These are phyloP conservation scores for Candida qinlingensis DNA, from an alignment of 805 yeast species.

Conservation along the genomic window DNA sequence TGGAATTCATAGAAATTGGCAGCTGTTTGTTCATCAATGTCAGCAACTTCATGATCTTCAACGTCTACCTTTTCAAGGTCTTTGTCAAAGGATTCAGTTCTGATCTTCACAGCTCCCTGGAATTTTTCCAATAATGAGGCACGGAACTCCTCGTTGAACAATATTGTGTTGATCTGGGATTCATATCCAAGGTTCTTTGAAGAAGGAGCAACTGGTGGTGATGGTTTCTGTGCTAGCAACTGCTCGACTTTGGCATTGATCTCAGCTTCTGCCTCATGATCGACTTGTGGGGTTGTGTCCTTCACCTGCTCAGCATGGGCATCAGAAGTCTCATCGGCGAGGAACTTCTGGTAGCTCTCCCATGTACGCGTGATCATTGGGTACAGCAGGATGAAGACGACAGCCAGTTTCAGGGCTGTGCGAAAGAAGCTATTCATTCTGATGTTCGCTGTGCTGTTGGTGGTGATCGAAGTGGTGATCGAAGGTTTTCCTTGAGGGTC, in stretches of 20 bases:
- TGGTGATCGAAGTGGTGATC: too few relatives aligned
- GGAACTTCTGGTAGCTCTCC: background rate
- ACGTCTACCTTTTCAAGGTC: background rate
- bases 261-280: slow-evolving; percentile 1
- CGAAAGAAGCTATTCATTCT: background rate
- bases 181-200: background rate
- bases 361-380: background rate
- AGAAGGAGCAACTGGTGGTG: slow-evolving; percentile 2
- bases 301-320: background rate
- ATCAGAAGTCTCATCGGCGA: background rate
- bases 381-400: background rate
- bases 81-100: slow-evolving; percentile 7
- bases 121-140: slow-evolving; percentile 2
- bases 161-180: background rate
- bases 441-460: background rate
- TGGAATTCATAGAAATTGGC: slow-evolving; percentile 35
- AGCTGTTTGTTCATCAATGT: slow-evolving; percentile 1
- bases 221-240: background rate
- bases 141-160: slow-evolving; percentile 2
- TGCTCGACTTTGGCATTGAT: slow-evolving; percentile 1
- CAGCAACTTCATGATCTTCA: background rate
- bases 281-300: background rate
- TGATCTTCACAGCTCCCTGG: slow-evolving; percentile 7
- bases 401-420: background rate
- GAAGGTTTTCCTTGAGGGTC: too few relatives aligned